Base-by-base conservation (phyloP, 495 filamentous ascomycete genomes). In the Aspergillus ostianus region DNA sequence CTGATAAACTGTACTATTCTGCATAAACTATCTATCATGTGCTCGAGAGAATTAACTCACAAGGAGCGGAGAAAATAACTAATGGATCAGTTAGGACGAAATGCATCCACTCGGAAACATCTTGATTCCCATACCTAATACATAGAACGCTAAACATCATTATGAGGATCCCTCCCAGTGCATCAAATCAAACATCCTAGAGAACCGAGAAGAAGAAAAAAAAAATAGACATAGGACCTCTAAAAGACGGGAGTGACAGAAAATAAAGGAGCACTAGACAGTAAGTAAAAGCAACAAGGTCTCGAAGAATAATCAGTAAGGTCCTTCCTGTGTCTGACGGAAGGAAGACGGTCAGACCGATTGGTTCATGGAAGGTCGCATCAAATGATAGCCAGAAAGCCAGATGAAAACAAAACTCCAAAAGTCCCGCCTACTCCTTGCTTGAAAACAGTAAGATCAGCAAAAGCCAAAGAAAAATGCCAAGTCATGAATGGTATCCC, bases 401-500 rank as follows among this genome's bases (percentile, higher is more conserved):
- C 8, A n/a, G 2, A 46, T 41, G 18, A 56, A 65, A 58, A 12
- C 45, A 60, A 59, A 67, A 70, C 71, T 66, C 69, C 69, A 52
- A 46, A 62, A 65, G 52, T 63, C 65, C 59, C 65, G 64, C 65
- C 67, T 64, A 70, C 71, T 70, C 72, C 72, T 70, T 71, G 72
- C 72, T 75, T 67, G 64, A 66, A 61, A 70, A 63, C 55, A 55
- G 9, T 26, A 52, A 29, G 50, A 52, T 49, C 47, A 49, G 56
- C 51, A 55, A 58, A 64, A 63, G 62, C 50, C 61, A 52, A 65
- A 64, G 50, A 52, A 57, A 58, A 56, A 61, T 49, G 55, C 47
- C 29, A 57, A 56, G 54, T 56, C 54, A 45, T 57, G 36, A 47
- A 32, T 23, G 15, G 51, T 52, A 59, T 47, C 49, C 50, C 32